Conservation (phyloP, 495 filamentous ascomycete genomes). For the Neohortaea acidophila region DNA sequence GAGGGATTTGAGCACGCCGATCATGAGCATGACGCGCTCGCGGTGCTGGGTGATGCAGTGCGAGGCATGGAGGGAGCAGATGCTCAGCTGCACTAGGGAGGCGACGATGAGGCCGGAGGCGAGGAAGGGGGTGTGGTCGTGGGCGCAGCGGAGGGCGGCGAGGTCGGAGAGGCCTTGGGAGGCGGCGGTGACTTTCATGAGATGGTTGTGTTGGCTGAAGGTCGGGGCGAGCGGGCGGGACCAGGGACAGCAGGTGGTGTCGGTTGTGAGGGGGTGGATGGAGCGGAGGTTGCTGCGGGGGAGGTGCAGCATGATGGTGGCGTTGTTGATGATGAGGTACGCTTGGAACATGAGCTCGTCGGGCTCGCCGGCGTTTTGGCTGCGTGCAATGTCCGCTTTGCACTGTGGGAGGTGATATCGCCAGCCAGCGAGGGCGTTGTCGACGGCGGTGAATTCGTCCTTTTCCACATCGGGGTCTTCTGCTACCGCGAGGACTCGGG, state of each 20-base stretch:
- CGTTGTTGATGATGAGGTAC: constrained; percentile 40
- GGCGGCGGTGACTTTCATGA: constrained; percentile 60
- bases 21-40: constrained; percentile 52
- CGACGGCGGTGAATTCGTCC: constrained; percentile 36
- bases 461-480: constrained; percentile 4
- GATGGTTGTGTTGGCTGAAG: constrained; percentile 38
- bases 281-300: constrained; percentile 30
- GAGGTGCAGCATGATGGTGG: constrained; percentile 60
- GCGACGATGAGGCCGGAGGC: constrained; percentile 57
- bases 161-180: constrained; percentile 65
- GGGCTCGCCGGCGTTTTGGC: constrained; percentile 50
- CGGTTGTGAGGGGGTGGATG: constrained; percentile 7
- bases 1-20: constrained; percentile 64
- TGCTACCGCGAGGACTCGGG: constrained; percentile 48
- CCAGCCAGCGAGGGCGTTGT: constrained; percentile 70
- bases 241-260: constrained; percentile 6
- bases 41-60: constrained; percentile 55
- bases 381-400: constrained; percentile 46
- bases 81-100: constrained; percentile 43
- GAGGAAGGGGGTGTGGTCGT: constrained; percentile 76
- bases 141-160: constrained; percentile 56
- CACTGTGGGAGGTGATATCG: constrained; percentile 58
- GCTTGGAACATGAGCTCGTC: constrained; percentile 92
- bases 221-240: constrained; percentile 4
- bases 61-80: constrained; percentile 43